Base-by-base conservation (phyloP, 78 protist genomes). In the Isochrysis galbana region DNA sequence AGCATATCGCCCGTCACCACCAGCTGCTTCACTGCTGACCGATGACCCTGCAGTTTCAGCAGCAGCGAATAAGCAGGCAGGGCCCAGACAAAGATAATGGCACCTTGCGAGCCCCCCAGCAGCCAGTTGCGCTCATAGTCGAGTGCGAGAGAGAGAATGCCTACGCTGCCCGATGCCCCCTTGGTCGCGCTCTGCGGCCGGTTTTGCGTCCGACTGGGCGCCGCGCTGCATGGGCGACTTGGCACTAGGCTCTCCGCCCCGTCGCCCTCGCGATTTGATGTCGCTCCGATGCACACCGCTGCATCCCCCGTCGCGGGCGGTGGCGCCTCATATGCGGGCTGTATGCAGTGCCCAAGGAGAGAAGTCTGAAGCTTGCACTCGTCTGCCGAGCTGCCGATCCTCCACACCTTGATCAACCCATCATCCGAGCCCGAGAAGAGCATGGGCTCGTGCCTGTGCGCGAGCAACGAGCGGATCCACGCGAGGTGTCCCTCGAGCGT, bases 361-460 rank as follows among this genome's bases (percentile, higher is more conserved):
- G n/a, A n/a, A n/a, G n/a, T n/a, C n/a, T n/a, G n/a, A n/a, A n/a
- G n/a, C n/a, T n/a, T n/a, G n/a, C n/a, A n/a, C n/a, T n/a, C n/a
- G n/a, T n/a, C n/a, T n/a, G n/a, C n/a, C n/a, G n/a, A n/a, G n/a
- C n/a, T n/a, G n/a, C n/a, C n/a, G n/a, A n/a, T n/a, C n/a, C n/a
- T n/a, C n/a, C 82, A 34, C 82, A 72, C 42, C 82, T 72, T 72
- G 82, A 72, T 36, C 36, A 34, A 5, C 11, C 82, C 82, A 36
- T 72, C 82, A 42, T 72, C 82, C 36, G 82, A 72, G 82, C 82
- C 82, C 1, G 82, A 72, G 82, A 72, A 72, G 82, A 72, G 82
- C 44, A 72, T 19, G n/a, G 82, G 82, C 21, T 72, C 82, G 42
- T 14, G 82, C 36, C 11, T 19, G 82, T 72, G 82, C 17, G n/a